These are phyloP conservation scores for Phytophthora capsici DNA, from an alignment of 352 stramenopile species.

Conservation along the genomic window DNA sequence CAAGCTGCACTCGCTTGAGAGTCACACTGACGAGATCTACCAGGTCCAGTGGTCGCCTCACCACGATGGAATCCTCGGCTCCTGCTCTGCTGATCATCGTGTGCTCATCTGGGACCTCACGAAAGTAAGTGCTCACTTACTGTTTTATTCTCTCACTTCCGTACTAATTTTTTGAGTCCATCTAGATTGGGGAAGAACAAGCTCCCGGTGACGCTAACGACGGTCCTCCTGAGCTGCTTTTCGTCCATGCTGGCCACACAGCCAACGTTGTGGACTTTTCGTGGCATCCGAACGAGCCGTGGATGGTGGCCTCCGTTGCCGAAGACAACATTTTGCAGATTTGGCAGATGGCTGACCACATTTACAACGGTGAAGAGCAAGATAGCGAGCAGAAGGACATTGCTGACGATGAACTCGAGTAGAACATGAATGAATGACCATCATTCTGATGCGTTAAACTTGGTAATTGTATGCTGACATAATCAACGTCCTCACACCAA, in stretches of 20 bases:
- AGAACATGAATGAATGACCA: too few species aligned
- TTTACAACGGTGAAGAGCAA: slow-evolving; percentile 93
- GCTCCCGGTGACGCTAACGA: slow-evolving; percentile 95
- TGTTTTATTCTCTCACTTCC: neutral
- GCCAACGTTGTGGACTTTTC: slow-evolving; percentile 97
- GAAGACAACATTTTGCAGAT: slow-evolving; percentile 99
- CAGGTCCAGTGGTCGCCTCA: slow-evolving; percentile 97
- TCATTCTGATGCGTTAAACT: slow-evolving; percentile 17
- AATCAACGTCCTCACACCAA: slow-evolving; percentile 6
- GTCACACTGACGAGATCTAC: slow-evolving; percentile 97
- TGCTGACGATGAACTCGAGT: slow-evolving; percentile 76
- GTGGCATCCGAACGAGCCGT: slow-evolving; percentile 96
- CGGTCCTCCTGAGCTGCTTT: slow-evolving; percentile 97
- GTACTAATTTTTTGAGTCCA: slow-evolving; percentile 54
- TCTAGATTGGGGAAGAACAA: slow-evolving; percentile 95
- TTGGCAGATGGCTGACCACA: slow-evolving; percentile 98
- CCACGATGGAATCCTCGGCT: slow-evolving; percentile 96
- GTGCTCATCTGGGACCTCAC: slow-evolving; percentile 98
- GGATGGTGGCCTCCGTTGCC: slow-evolving; percentile 95
- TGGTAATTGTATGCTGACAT: slow-evolving; percentile 2
- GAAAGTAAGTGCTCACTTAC: slow-evolving; percentile 36
- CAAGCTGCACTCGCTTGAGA: slow-evolving; percentile 94
- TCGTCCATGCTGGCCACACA: slow-evolving; percentile 99
- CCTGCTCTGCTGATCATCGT: slow-evolving; percentile 94
- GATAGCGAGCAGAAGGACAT: slow-evolving; percentile 53